Evolutionary conservation across 139 green algal genomes (phyloP).

Genomic region (Pleodorina starrii): DNA sequence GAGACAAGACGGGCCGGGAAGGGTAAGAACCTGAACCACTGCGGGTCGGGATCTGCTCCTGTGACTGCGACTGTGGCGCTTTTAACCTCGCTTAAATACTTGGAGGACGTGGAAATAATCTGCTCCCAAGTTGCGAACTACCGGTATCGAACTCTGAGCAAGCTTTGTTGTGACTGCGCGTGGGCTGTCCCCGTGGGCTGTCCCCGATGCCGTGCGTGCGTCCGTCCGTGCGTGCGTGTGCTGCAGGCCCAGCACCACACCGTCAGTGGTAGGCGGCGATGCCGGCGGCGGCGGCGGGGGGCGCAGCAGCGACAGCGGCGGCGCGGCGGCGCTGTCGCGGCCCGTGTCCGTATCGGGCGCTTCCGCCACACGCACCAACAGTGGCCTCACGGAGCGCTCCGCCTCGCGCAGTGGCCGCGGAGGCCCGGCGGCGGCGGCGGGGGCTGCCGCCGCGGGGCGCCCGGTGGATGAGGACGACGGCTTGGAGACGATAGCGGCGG

Average conservation of each 20-base stretch:
- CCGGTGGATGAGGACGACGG: conserved; percentile 17
- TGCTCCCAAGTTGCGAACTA: no score
- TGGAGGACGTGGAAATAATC: no score
- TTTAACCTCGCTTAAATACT: no score
- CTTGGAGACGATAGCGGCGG: background rate
- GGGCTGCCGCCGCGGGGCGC: background rate
- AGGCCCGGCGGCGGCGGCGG: background rate
- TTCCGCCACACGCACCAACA: background rate
- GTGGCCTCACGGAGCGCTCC: background rate
- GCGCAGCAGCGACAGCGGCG: background rate
- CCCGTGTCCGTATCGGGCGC: background rate
- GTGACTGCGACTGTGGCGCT: no score
- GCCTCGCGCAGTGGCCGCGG: background rate
- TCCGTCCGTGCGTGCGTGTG: no score
- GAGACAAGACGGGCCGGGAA: background rate
- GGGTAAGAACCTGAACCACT: no score
- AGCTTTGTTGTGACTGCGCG: no score
- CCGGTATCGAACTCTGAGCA: no score
- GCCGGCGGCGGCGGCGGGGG: background rate
- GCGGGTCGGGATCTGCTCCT: no score
- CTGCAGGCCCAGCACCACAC: background rate
- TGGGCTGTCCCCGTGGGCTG: no score
- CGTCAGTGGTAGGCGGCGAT: background rate
- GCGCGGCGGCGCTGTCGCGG: background rate
- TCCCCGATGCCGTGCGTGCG: no score